Percentiles rank a stretch among this genome's conserved stretches.
phyloP scores from a whole-genome alignment of 805 yeast species.

The Maudiozyma bulderi region DNA sequence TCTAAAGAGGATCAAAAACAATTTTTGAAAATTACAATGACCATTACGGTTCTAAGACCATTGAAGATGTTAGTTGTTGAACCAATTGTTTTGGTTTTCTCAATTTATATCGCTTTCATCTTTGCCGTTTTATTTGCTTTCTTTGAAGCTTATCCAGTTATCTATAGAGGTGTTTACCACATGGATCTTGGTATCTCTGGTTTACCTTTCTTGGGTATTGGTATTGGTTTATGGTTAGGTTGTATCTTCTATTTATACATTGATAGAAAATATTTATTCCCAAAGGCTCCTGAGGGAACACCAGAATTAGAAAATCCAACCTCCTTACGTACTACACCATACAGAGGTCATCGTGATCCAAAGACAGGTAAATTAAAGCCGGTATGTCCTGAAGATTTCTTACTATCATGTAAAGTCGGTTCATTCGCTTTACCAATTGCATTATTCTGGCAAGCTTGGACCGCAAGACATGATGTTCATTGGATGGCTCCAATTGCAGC shows the following conservation, averaged over 20 bases:
- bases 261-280: constrained; percentile 43
- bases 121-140: constrained; percentile 73
- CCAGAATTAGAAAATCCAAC: constrained; percentile 32
- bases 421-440: constrained; percentile 57
- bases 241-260: constrained; percentile 39
- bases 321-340: constrained; percentile 19
- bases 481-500: constrained; percentile 73
- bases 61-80: constrained; percentile 59
- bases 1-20: constrained; percentile 26
- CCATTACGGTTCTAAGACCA: constrained; percentile 51
- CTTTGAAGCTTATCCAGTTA: constrained; percentile 71
- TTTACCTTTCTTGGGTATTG: constrained; percentile 61
- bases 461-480: constrained; percentile 48
- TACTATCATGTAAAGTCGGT: constrained; percentile 56
- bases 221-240: constrained; percentile 55
- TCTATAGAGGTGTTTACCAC: constrained; percentile 53
- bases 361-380: constrained; percentile 43
- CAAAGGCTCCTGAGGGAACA: constrained; percentile 53
- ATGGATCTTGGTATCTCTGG: constrained; percentile 59
- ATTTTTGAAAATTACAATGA: constrained; percentile 38
- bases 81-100: constrained; percentile 64
- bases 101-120: constrained; percentile 62
- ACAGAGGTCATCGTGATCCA: constrained; percentile 38
- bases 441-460: constrained; percentile 78
- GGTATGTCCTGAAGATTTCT: constrained; percentile 51